Evolutionary conservation across 768 basidiomycete species (phyloP), one percentile per base, ranked within the genome.

Genomic region (Glaciozyma martinii): DNA sequence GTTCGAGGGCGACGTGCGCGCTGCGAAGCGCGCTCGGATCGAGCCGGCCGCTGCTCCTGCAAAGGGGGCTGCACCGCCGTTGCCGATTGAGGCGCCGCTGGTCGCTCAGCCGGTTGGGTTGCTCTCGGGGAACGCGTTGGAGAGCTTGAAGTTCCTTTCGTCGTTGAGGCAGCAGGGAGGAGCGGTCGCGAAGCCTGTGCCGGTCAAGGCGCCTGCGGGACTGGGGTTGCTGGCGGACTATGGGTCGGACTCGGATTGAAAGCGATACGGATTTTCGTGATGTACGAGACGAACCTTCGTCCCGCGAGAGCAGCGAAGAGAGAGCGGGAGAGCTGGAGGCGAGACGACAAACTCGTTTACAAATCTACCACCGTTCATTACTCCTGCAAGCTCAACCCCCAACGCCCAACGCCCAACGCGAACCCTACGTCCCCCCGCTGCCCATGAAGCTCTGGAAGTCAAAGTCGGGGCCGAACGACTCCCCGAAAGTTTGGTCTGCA

Each of bases 81-180:
- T 69, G 58, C 70, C 75, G n/a, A 66, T 71, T 52, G 61, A 73
- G 46, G 72, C 75, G 59, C 71, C 78, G 64, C 76, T 76, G 7
- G 76, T 78, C 25, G 74, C 61, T 15, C 37, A 27, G 21, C 10
- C 54, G 40, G 75, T 72, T 33, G 87, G 90, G 0, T 76, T 99
- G 47, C 79, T 99, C 43, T 89, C 80, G 62, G 81, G 84, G 7
- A 91, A 94, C 71, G 88, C 94, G 16, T 75, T 98, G 30, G 90
- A 94, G 71, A 88, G 91, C 55, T 77, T 99, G 57, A 89, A 86
- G 75, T 93, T 90, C 73, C 91, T 95, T 74, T 86, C 92, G 12
- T 87, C 91, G 76, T 85, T 98, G 69, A 83, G 86, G 66, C 84
- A 85, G 78, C 42, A 72, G 12, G 67, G 74, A 62, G 71, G 73